A percentile compares a stretch with the other conserved stretches of the same genome.
Evolutionary conservation across 441 rosid genomes (phyloP).

Genomic region (California macrophylla): DNA sequence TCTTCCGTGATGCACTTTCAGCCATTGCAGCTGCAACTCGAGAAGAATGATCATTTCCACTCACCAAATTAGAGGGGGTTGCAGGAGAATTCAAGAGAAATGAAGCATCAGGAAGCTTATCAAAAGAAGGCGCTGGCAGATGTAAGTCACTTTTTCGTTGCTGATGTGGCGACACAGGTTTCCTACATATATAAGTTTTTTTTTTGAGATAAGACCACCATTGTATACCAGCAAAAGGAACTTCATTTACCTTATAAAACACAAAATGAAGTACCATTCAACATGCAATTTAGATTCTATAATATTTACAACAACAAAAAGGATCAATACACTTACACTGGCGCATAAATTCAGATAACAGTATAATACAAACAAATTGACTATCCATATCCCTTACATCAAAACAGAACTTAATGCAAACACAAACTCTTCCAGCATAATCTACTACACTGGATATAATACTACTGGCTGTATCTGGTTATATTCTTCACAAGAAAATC

Average conservation of each 20-base stretch:
- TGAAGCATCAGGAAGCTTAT: constrained; percentile 74
- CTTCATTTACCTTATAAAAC: background rate
- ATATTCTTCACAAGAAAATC: background rate
- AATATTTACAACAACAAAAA: background rate
- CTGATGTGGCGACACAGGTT: constrained; percentile 16
- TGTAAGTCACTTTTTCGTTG: constrained; percentile 16
- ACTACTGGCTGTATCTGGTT: background rate
- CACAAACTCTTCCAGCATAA: background rate
- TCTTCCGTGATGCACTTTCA: constrained; percentile 55
- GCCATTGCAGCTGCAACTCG: constrained; percentile 71
- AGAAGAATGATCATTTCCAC: constrained; percentile 57
- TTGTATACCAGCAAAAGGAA: background rate
- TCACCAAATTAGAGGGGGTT: constrained; percentile 16
- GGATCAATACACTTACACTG: background rate
- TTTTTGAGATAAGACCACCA: background rate
- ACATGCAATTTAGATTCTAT: background rate
- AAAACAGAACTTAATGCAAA: background rate
- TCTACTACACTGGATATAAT: background rate
- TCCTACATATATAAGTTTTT: constrained; percentile 21
- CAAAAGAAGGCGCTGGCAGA: constrained; percentile 21
- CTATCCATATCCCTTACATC: background rate
- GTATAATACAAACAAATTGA: background rate
- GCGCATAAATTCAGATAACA: background rate
- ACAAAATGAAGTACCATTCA: background rate
- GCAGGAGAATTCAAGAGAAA: constrained; percentile 47